phyloP scores from a whole-genome alignment of 177 flowering plant species.

The Vitis hybrid region DNA sequence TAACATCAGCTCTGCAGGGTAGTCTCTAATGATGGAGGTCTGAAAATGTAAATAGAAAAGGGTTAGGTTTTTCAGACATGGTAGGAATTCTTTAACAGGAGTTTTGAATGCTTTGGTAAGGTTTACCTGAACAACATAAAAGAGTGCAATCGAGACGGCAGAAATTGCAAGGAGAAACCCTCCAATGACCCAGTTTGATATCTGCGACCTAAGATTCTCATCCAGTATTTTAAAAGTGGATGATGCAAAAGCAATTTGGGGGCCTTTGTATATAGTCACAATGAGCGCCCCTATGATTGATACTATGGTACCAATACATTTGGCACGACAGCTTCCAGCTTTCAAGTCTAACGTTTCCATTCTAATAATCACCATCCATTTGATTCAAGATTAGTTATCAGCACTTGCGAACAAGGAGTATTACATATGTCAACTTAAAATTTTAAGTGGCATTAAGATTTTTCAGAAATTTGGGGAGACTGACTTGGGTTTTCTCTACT shows the following conservation, averaged over 20 bases:
- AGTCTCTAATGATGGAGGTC: no score
- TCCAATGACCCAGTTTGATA: slow-evolving; percentile 25
- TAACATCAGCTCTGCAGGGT: no score
- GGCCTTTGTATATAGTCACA: slow-evolving; percentile 29
- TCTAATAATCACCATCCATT: slow-evolving; percentile 6
- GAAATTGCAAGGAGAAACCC: slow-evolving; percentile 24
- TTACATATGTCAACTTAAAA: no score
- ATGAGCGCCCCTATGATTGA: slow-evolving; percentile 28
- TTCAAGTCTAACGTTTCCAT: slow-evolving; percentile 24
- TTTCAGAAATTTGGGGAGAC: no score
- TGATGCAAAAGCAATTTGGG: neutral
- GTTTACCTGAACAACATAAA: slow-evolving; percentile 29
- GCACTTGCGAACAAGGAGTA: neutral
- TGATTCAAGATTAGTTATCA: neutral
- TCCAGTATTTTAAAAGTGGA: neutral
- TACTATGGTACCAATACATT: slow-evolving; percentile 23
- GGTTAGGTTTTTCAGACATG: no score
- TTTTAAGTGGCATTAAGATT: no score
- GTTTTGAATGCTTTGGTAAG: no score
- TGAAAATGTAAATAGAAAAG: no score
- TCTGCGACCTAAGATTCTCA: neutral
- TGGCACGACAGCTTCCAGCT: slow-evolving; percentile 16
- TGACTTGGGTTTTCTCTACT: no score
- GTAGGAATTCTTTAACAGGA: no score
- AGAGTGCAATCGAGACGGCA: slow-evolving; percentile 20